Evolutionary conservation across 768 basidiomycete genomes (phyloP), one percentile per base, ranked within the genome.

Genomic region (Boletellus ananas): DNA sequence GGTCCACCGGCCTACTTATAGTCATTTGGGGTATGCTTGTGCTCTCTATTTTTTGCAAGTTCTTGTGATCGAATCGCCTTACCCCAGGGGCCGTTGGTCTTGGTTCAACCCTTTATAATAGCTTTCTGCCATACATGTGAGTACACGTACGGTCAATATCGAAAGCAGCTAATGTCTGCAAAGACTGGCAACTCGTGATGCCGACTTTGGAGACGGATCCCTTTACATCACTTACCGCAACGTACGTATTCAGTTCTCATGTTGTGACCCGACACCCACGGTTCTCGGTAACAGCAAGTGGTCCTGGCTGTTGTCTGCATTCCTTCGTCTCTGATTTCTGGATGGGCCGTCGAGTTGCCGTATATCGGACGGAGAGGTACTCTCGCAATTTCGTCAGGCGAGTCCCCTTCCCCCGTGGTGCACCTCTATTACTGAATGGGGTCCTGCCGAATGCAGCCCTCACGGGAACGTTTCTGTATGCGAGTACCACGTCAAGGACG

Each of bases 391-490:
- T 80, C 82, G 36, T 81, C 85, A 48, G 72, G 85, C 76, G 66
- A 72, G 80, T 77, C 58, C 33, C 49, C 21, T 50, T 27, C 45
- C 46, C 9, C 34, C 55, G 50, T 17, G 17, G 55, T 44, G 33
- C 46, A 43, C 20, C 62, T 58, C 49, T 67, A 64, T 70, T 70
- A 58, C 68, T 78, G 71, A 75, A 75, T 70, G n/a, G n/a, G 70
- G 75, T 69, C 67, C 42, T 60, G 71, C 70, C 69, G 65, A 74
- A 75, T 62, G 62, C 69, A 84, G 81, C 76, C 63, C 74, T 89
- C 58, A 90, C 89, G 11, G 87, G 87, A 12, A 74, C 74, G 12
- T 90, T 90, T 70, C 76, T 92, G 41, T 84, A 86, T 59, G 82
- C 76, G 55, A 83, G 79, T 27, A 90, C 87, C 38, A 89, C 29